Conservation (phyloP, 768 basidiomycete species). For the Hygrocybe punicea region DNA sequence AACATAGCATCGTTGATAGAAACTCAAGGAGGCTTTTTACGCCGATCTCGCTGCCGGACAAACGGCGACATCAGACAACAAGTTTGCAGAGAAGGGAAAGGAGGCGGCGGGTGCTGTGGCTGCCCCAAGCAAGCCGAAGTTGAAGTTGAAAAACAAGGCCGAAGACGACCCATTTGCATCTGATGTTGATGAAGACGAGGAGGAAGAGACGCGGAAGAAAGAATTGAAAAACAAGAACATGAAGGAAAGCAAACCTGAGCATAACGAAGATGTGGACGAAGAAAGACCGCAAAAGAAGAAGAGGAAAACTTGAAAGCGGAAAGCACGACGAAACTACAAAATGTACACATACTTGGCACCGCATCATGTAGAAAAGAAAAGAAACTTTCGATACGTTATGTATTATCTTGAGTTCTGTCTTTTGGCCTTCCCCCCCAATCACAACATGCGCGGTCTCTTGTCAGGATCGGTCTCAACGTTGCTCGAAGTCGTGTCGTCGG, state of each 20-base stretch:
- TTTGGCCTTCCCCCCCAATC: too few species aligned
- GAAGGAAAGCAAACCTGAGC: constrained; percentile 18
- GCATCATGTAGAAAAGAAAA: too few species aligned
- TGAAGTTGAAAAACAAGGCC: constrained; percentile 46
- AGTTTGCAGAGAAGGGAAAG: constrained; percentile 4
- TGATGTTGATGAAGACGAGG: constrained; percentile 37
- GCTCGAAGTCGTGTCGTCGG: too few species aligned
- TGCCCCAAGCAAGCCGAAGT: constrained; percentile 36
- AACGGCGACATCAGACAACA: constrained; percentile 7
- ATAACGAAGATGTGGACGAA: constrained; percentile 24
- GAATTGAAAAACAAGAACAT: constrained; percentile 4
- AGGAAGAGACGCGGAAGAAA: constrained; percentile 12
- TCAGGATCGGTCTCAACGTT: too few species aligned
- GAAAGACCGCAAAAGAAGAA: constrained; percentile 36
- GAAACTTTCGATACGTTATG: too few species aligned
- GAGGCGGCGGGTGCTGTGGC: background rate
- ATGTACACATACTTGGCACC: too few species aligned
- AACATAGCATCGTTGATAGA: constrained; percentile 35
- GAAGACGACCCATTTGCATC: constrained; percentile 60
- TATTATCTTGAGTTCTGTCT: too few species aligned
- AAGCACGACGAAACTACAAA: background rate
- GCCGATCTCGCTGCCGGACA: constrained; percentile 37
- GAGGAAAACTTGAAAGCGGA: constrained; percentile 7
- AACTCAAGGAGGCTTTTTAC: constrained; percentile 60
- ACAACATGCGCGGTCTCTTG: too few species aligned